phyloP scores from a whole-genome alignment of 208 protist species.

The Naegleria gruberi region DNA sequence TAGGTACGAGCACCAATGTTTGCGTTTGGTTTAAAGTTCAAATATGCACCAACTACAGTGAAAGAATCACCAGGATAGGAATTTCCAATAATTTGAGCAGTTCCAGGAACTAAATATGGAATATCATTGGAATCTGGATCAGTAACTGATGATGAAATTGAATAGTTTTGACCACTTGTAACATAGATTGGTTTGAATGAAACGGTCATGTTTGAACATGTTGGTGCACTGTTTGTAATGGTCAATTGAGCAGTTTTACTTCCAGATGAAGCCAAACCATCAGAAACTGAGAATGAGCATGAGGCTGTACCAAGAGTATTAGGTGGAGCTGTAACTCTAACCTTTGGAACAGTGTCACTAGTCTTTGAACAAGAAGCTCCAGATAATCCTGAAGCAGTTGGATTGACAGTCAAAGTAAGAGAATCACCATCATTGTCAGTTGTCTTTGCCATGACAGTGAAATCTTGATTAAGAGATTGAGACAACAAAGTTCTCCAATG shows the following conservation, averaged over 20 bases:
- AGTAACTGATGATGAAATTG: background rate
- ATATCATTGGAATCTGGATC: background rate
- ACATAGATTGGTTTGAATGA: background rate
- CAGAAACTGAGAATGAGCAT: background rate
- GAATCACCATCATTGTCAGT: slow-evolving; percentile 14
- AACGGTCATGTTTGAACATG: background rate
- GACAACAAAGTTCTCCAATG: background rate
- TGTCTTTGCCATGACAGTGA: too few relatives aligned
- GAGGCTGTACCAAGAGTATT: background rate
- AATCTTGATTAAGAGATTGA: too few relatives aligned
- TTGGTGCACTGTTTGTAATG: background rate
- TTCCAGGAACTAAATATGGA: background rate
- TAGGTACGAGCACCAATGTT: background rate
- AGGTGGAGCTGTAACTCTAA: background rate
- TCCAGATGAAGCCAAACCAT: background rate
- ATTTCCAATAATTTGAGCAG: background rate
- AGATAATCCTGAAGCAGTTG: background rate
- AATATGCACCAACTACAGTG: background rate
- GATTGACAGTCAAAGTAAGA: background rate
- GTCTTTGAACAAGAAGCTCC: background rate
- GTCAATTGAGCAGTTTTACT: background rate
- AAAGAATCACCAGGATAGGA: background rate
- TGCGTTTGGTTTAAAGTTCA: background rate
- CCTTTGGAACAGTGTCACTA: background rate
- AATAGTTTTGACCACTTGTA: background rate